These are phyloP conservation scores for Sanguinoderma infundibulare DNA, from an alignment of 1,284 basidiomycete genomes.

Conservation along the genomic window DNA sequence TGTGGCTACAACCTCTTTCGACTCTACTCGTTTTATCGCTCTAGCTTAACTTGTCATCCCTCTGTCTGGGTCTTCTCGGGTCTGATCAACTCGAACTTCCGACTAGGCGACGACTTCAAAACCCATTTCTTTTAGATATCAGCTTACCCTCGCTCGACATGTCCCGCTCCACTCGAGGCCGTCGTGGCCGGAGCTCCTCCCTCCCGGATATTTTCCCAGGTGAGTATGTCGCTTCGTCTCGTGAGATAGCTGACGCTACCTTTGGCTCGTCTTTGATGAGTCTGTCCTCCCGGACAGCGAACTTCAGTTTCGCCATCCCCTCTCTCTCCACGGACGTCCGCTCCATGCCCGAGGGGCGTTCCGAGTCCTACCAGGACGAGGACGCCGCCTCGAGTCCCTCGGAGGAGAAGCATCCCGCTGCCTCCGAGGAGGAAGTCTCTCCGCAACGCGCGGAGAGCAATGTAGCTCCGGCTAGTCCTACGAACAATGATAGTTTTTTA, in stretches of 20 bases:
- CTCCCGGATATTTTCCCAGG: background rate
- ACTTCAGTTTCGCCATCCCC: background rate
- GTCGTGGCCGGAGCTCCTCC: background rate
- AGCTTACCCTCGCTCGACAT: background rate
- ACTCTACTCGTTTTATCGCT: too few relatives aligned
- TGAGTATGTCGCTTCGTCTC: background rate
- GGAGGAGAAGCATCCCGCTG: background rate
- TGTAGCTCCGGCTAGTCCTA: background rate
- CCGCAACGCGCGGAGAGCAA: background rate
- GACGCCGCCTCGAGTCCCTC: background rate
- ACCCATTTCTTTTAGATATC: background rate
- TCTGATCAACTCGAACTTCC: constrained; percentile 13
- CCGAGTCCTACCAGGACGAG: background rate
- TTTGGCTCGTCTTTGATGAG: background rate
- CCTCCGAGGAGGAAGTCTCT: background rate
- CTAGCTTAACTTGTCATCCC: background rate
- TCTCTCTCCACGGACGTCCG: background rate
- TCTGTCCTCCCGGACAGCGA: background rate
- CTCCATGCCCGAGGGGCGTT: background rate
- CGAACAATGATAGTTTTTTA: background rate
- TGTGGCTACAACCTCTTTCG: too few relatives aligned
- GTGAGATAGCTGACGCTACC: background rate
- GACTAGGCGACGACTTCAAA: constrained; percentile 1
- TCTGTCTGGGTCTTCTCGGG: constrained; percentile 2
- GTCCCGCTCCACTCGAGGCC: background rate